Percentiles rank a stretch among this genome's conserved stretches.
These are phyloP conservation scores for Arthrocladium fulminans DNA, from an alignment of 2,329 filamentous ascomycete genomes.

Conservation along the genomic window DNA sequence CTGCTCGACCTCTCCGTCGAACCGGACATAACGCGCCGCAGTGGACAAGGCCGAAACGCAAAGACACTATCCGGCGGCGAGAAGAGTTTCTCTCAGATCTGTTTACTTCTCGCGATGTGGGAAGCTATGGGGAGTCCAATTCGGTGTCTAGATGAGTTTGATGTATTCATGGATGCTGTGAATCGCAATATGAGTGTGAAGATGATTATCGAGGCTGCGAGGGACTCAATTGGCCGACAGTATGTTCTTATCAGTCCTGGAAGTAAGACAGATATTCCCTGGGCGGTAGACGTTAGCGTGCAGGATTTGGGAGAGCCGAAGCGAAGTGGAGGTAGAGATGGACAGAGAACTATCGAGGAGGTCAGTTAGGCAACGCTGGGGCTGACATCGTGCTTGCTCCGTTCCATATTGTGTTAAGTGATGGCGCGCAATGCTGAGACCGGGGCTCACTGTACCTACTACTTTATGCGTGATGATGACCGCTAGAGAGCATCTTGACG, in stretches of 20 bases:
- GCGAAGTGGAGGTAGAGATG: neutral
- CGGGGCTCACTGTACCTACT: too few relatives aligned
- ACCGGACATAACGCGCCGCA: slow-evolving; percentile 60
- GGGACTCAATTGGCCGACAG: slow-evolving; percentile 78
- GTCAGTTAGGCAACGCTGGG: too few relatives aligned
- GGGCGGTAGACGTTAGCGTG: slow-evolving; percentile 36
- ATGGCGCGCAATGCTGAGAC: too few relatives aligned
- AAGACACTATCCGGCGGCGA: slow-evolving; percentile 93
- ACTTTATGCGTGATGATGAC: too few relatives aligned
- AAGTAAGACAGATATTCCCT: slow-evolving; percentile 51
- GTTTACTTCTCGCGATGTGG: slow-evolving; percentile 85
- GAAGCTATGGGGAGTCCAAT: slow-evolving; percentile 96
- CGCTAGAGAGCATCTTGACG: too few relatives aligned
- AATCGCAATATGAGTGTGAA: slow-evolving; percentile 89
- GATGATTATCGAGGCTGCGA: slow-evolving; percentile 84
- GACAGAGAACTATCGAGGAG: slow-evolving; percentile 8
- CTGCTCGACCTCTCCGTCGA: slow-evolving; percentile 69
- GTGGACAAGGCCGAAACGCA: slow-evolving; percentile 65
- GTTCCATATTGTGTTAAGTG: too few relatives aligned
- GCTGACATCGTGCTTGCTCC: too few relatives aligned
- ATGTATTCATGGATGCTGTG: slow-evolving; percentile 98
- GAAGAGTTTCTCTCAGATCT: slow-evolving; percentile 96
- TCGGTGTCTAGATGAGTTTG: slow-evolving; percentile 92
- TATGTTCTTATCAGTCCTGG: slow-evolving; percentile 97
- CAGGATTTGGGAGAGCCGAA: neutral